Evolutionary conservation across 257 asterid species (phyloP).

Genomic region (Solanum microdontum): DNA sequence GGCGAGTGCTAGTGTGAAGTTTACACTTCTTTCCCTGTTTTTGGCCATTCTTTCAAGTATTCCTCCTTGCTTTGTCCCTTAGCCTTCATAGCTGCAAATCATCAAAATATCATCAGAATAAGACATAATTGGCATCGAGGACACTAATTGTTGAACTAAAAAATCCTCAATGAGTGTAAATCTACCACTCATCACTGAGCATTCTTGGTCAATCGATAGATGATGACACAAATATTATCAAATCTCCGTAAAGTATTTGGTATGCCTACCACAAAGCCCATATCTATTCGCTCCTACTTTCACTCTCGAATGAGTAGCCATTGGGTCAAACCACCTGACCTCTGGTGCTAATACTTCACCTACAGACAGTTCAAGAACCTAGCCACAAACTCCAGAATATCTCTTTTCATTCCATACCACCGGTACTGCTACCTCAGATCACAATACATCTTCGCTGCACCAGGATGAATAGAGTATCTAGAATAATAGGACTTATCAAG

Average conservation of each 20-base stretch:
- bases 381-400: background rate
- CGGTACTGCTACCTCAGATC: background rate
- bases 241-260: background rate
- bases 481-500: background rate
- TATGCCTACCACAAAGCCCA: background rate
- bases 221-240: background rate
- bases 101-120: too few relatives aligned
- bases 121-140: too few relatives aligned
- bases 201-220: background rate
- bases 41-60: too few relatives aligned
- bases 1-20: too few relatives aligned
- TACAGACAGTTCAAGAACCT: background rate
- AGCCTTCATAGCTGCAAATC: too few relatives aligned
- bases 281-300: background rate
- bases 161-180: too few relatives aligned
- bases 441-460: background rate
- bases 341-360: background rate
- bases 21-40: too few relatives aligned
- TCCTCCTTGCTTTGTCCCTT: too few relatives aligned
- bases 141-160: too few relatives aligned
- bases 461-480: too few relatives aligned
- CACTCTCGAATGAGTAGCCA: background rate
- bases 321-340: background rate
- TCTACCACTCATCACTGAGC: background rate
- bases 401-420: background rate